These are phyloP conservation scores for Cladosporium phlei DNA, from an alignment of 2,329 filamentous ascomycete species.

Conservation along the genomic window DNA sequence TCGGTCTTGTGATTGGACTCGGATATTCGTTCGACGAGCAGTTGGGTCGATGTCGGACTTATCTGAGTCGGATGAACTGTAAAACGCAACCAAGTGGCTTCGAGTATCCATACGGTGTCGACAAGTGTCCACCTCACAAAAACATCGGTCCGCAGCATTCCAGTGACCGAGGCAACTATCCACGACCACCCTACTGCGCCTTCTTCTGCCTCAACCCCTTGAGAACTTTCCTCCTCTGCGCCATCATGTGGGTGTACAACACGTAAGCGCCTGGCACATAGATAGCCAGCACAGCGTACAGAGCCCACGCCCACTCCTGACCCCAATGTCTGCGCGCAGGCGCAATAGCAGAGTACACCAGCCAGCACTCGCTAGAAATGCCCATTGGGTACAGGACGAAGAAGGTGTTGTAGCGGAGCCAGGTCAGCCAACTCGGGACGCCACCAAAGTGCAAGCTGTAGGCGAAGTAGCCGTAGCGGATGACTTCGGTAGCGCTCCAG, in stretches of 20 bases:
- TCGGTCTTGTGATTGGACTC: too few relatives aligned
- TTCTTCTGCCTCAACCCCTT: constrained; percentile 53
- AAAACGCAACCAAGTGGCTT: too few relatives aligned
- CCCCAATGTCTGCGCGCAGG: constrained; percentile 48
- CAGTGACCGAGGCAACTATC: neutral
- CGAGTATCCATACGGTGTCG: too few relatives aligned
- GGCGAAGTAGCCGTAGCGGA: constrained; percentile 89
- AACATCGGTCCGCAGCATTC: neutral
- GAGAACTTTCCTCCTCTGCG: constrained; percentile 76
- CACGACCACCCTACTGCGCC: constrained; percentile 5
- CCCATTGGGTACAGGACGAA: constrained; percentile 88
- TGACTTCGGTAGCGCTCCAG: constrained; percentile 87
- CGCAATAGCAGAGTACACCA: constrained; percentile 65
- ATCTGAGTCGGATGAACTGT: too few relatives aligned
- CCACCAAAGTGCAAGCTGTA: constrained; percentile 55
- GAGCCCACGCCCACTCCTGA: constrained; percentile 50
- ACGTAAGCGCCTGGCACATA: constrained; percentile 85
- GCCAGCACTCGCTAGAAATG: constrained; percentile 78
- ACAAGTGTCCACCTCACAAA: too few relatives aligned
- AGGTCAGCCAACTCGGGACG: constrained; percentile 64
- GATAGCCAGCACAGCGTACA: constrained; percentile 63
- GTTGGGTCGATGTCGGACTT: too few relatives aligned
- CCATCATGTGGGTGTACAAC: constrained; percentile 92
- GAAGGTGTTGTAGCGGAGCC: constrained; percentile 88
- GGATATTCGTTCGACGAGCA: too few relatives aligned